Base-by-base conservation (phyloP, 1,284 basidiomycete genomes). In the Exobasidium cylindrosporum region DNA sequence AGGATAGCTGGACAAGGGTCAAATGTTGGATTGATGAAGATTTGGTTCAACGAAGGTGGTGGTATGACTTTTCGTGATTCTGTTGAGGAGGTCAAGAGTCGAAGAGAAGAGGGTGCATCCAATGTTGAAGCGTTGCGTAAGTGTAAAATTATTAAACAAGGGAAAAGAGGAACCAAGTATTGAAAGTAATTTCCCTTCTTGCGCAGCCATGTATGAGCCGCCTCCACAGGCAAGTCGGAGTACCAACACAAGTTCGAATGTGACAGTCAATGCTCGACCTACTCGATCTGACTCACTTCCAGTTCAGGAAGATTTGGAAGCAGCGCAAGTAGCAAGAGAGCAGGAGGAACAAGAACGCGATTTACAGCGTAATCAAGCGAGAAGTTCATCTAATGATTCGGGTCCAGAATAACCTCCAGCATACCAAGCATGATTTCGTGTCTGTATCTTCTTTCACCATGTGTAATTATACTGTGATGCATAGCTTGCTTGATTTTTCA, bases 11-110 rank as follows among this genome's bases (percentile, higher is more conserved):
- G 67, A 11, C 32, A 62, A 26, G 55, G 64, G 35, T 23, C 52
- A 7, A 61, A 65, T 24, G 65, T 64, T 31, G 73, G 71, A 35
- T 64, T 72, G 54, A 63, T 71, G 52, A 74, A 72, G 57, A 52
- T 74, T 29, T 73, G 67, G 61, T 74, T 74, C 52, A 62, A 61
- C 46, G 68, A 73, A 32, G 63, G 71, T 11, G 71, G 71, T 26
- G 73, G 73, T 24, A 43, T 68, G 10, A 58, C 64, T 3, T 72
- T 74, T 30, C 56, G 67, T 6, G 73, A 74, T 43, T 70, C 71
- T 3, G 61, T 74, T 13, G 71, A 69, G 40, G 35, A 29, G 21
- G 31, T 63, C 14, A 64, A 60, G 52, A 55, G 62, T 29, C 47
- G 65, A 46, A 32, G 44, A 17, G 52, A 55, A 7, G 57, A 69